phyloP scores from a whole-genome alignment of 2,329 filamentous ascomycete genomes.

The Gliomastix tumulicola region DNA sequence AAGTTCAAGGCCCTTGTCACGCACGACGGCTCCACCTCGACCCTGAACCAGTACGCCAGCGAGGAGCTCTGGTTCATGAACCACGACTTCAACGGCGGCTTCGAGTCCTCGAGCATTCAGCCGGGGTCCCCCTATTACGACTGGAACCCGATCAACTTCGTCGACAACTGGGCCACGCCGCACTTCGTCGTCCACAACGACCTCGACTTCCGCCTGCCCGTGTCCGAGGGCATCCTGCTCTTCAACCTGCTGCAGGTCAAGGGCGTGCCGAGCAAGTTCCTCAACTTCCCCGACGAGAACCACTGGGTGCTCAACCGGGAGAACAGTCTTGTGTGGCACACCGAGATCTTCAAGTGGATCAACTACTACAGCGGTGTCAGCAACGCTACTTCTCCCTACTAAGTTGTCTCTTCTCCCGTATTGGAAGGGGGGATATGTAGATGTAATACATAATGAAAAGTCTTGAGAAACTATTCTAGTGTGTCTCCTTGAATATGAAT shows the following conservation, averaged over 20 bases:
- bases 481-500: too few relatives aligned
- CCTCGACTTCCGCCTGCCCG: constrained; percentile 77
- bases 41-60: constrained; percentile 46
- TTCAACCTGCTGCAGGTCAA: constrained; percentile 71
- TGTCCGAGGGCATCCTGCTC: constrained; percentile 68
- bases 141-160: constrained; percentile 8
- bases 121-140: constrained; percentile 53
- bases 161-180: constrained; percentile 66
- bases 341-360: constrained; percentile 69
- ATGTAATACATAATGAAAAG: not conserved
- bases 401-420: not conserved
- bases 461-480: too few relatives aligned
- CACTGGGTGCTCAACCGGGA: constrained; percentile 75
- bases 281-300: constrained; percentile 67
- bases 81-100: constrained; percentile 48
- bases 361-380: constrained; percentile 42
- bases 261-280: constrained; percentile 62
- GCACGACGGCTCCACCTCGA: constrained; percentile 71
- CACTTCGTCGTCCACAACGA: constrained; percentile 79
- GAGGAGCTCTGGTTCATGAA: constrained; percentile 56
- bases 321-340: constrained; percentile 81
- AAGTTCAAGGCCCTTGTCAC: constrained; percentile 75
- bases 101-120: constrained; percentile 49
- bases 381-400: constrained; percentile 6
- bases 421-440: not conserved